phyloP scores from a whole-genome alignment of 2,329 filamentous ascomycete genomes.

The Ascochyta viciae-villosae region DNA sequence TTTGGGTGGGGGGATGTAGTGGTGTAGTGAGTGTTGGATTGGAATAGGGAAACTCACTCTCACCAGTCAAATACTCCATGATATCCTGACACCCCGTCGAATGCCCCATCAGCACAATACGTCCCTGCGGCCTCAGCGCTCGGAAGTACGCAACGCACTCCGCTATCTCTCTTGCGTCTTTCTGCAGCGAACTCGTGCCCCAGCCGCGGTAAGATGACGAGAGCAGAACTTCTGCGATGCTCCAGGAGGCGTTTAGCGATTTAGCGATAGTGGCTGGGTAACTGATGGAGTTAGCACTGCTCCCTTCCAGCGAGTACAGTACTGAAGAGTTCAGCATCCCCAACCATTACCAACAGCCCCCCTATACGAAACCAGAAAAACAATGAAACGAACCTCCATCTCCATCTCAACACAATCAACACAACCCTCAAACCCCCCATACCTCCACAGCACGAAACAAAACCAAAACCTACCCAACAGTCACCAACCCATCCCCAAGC shows the following conservation, averaged over 20 bases:
- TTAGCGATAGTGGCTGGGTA: constrained; percentile 62
- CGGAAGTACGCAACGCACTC: constrained; percentile 61
- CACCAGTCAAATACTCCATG: constrained; percentile 65
- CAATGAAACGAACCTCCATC: too few species aligned
- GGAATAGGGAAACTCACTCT: constrained; percentile 11
- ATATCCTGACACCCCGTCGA: constrained; percentile 73
- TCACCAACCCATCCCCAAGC: constrained; percentile 72
- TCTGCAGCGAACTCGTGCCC: constrained; percentile 60
- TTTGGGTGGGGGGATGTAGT: too few species aligned
- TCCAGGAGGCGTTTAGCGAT: constrained; percentile 59
- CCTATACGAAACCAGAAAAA: too few species aligned
- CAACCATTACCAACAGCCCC: too few species aligned
- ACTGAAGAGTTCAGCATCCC: too few species aligned
- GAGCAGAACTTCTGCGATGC: constrained; percentile 59
- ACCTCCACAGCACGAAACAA: background rate
- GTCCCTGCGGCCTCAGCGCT: constrained; percentile 46
- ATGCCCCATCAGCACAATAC: constrained; percentile 73
- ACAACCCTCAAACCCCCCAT: too few species aligned
- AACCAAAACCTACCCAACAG: constrained; percentile 52
- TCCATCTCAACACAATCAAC: too few species aligned
- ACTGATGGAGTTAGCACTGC: background rate
- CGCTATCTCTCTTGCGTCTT: constrained; percentile 62
- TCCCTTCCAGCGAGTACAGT: too few species aligned
- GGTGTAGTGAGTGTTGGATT: too few species aligned
- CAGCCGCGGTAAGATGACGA: constrained; percentile 63